These are phyloP conservation scores for Pichia heedii DNA, from an alignment of 805 yeast species.

Conservation along the genomic window DNA sequence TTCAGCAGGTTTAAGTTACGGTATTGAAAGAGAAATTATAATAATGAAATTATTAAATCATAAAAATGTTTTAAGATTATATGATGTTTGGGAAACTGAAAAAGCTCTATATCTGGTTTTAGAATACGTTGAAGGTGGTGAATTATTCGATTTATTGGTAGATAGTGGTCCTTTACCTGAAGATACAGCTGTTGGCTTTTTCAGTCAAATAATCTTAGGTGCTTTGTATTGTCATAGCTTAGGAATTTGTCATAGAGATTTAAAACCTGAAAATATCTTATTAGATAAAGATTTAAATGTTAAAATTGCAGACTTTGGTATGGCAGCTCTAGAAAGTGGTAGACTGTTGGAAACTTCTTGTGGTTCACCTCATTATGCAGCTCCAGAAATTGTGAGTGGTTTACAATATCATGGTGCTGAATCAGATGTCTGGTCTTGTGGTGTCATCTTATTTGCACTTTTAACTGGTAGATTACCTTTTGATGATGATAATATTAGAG, in stretches of 20 bases:
- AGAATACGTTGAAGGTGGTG: slow-evolving; percentile 97
- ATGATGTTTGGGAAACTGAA: slow-evolving; percentile 84
- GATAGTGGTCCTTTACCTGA: slow-evolving; percentile 85
- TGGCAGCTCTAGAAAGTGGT: slow-evolving; percentile 90
- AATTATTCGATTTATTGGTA: slow-evolving; percentile 83
- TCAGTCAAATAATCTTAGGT: slow-evolving; percentile 62
- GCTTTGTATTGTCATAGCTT: slow-evolving; percentile 55
- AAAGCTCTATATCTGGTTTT: slow-evolving; percentile 76
- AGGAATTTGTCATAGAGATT: slow-evolving; percentile 69
- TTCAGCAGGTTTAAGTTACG: slow-evolving; percentile 60
- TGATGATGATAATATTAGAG: slow-evolving; percentile 91
- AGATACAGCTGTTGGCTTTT: slow-evolving; percentile 81
- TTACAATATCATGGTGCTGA: slow-evolving; percentile 94
- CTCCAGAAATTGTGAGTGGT: slow-evolving; percentile 96
- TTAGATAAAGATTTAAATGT: slow-evolving; percentile 80
- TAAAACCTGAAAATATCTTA: slow-evolving; percentile 71
- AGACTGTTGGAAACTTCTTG: slow-evolving; percentile 87
- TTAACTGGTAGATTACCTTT: slow-evolving; percentile 94
- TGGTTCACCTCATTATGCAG: slow-evolving; percentile 98
- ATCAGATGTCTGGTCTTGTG: slow-evolving; percentile 97
- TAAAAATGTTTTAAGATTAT: slow-evolving; percentile 68
- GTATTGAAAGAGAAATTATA: slow-evolving; percentile 80
- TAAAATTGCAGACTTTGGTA: slow-evolving; percentile 96
- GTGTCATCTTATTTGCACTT: slow-evolving; percentile 87
- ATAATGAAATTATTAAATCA: slow-evolving; percentile 77